Evolutionary conservation across 495 filamentous ascomycete species (phyloP), one percentile per base, ranked within the genome.

Genomic region (Tuber calosporum): DNA sequence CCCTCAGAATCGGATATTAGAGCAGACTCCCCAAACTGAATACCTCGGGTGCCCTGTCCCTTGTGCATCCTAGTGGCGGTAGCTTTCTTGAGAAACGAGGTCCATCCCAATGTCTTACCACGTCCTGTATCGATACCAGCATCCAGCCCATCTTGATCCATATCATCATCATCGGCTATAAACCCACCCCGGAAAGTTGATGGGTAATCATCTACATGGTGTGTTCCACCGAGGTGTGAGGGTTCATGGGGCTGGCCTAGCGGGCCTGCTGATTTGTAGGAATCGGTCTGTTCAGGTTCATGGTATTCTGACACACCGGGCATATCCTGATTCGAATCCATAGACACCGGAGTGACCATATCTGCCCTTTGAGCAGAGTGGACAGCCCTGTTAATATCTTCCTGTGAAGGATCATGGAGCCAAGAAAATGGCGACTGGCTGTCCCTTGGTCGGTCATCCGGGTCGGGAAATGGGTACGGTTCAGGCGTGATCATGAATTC

Each of bases 41-140:
- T 73, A 22, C 71, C 79, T 34, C 78, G 72, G 41, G 72, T 72
- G 22, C 45, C 69, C 67, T 81, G 79, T 36, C 77, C 79, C 70
- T 81, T 81, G 36, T 73, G 78, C 42, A 81, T 79, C 22, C 80
- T 74, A 26, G 80, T 72, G 15, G 80, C 79, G 34, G 80, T 81
- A n/a, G 80, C 79, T 36, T 72, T 75, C 66, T 81, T 79, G 40
- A 81, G 77, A 69, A 81, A 81, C 8, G 80, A 81, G 41, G 80
- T 80, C 79, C 79, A 81, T 48, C 78, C 70, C 15, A 75, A 80
- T 34, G 74, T 73, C 38, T 81, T 81, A 20, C 69, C 74, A 69
- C 79, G 78, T 53, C 66, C 69, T 34, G 74, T 34, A 22, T 69
- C 74, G 26, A 62, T 62, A 30, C 53, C 53, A 34, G 53, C 53